Evolutionary conservation across 2,329 filamentous ascomycete species (phyloP).

Genomic region (Macrophomina tecta): DNA sequence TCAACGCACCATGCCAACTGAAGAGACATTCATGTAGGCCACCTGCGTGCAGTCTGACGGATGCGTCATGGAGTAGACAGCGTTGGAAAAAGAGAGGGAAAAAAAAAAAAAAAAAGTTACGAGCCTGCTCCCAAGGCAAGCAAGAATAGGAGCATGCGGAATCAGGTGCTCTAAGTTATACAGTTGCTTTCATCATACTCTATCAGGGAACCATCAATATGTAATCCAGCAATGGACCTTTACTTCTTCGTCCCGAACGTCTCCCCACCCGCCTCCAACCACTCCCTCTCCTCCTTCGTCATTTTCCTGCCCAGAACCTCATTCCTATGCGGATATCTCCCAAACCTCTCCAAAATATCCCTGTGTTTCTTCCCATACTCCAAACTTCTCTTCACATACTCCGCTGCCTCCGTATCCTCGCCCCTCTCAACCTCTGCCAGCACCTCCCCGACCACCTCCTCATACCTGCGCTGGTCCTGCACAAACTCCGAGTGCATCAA

Average conservation of each 20-base stretch:
- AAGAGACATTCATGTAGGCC: too few relatives aligned
- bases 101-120: too few relatives aligned
- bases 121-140: too few relatives aligned
- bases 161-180: too few relatives aligned
- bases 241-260: slow-evolving; percentile 45
- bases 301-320: slow-evolving; percentile 54
- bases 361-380: slow-evolving; percentile 55
- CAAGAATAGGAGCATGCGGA: too few relatives aligned
- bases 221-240: background rate
- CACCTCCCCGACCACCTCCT: slow-evolving; percentile 41
- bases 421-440: slow-evolving; percentile 41
- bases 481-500: slow-evolving; percentile 65
- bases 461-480: slow-evolving; percentile 51
- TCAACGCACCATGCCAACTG: too few relatives aligned
- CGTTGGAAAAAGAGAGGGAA: too few relatives aligned
- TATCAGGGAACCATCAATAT: background rate
- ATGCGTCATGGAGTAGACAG: too few relatives aligned
- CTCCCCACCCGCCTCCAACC: slow-evolving; percentile 53
- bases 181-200: too few relatives aligned
- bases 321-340: slow-evolving; percentile 67
- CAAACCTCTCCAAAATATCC: slow-evolving; percentile 60
- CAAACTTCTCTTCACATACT: slow-evolving; percentile 39
- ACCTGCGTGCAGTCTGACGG: too few relatives aligned
- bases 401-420: slow-evolving; percentile 38
- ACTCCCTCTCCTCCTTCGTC: slow-evolving; percentile 59